Conservation (phyloP, 495 filamentous ascomycete genomes). For the Aspergillus cavernicola region DNA sequence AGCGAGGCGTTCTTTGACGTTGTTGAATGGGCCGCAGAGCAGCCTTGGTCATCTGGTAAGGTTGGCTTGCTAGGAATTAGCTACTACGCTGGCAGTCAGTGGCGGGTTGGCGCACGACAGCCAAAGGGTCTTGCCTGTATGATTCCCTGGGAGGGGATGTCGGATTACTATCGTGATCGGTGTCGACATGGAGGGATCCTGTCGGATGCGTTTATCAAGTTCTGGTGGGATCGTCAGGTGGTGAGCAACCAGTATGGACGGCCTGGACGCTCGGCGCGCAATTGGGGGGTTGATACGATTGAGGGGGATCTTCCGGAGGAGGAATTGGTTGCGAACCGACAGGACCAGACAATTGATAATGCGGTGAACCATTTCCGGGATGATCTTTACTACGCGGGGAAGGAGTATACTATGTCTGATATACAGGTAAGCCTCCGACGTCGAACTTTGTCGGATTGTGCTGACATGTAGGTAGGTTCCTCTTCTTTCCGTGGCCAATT, state of each 20-base stretch:
- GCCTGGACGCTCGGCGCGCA: slow-evolving; percentile 27
- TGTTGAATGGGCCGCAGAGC: slow-evolving; percentile 61
- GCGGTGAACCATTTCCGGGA: slow-evolving; percentile 51
- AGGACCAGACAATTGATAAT: slow-evolving; percentile 61
- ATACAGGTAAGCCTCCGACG: slow-evolving; percentile 42
- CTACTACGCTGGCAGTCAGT: slow-evolving; percentile 62
- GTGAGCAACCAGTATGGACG: slow-evolving; percentile 60
- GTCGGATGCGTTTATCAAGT: slow-evolving; percentile 57
- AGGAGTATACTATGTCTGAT: slow-evolving; percentile 56
- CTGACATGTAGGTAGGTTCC: slow-evolving; percentile 41
- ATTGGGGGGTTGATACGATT: slow-evolving; percentile 52
- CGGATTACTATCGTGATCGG: slow-evolving; percentile 61
- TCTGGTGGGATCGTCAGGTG: slow-evolving; percentile 66
- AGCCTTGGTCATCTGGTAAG: slow-evolving; percentile 58
- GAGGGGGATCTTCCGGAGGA: slow-evolving; percentile 57
- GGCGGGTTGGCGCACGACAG: slow-evolving; percentile 58
- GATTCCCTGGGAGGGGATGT: slow-evolving; percentile 68
- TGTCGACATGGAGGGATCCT: slow-evolving; percentile 64
- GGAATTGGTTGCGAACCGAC: slow-evolving; percentile 56
- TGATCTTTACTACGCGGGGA: slow-evolving; percentile 57
- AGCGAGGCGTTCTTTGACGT: slow-evolving; percentile 58
- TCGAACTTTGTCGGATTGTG: too few relatives aligned
- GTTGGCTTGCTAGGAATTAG: slow-evolving; percentile 59
- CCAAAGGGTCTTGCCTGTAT: slow-evolving; percentile 58
- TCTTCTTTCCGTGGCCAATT: slow-evolving; percentile 60